These are phyloP conservation scores for Myxozyma neotropica DNA, from an alignment of 805 yeast genomes.

Conservation along the genomic window DNA sequence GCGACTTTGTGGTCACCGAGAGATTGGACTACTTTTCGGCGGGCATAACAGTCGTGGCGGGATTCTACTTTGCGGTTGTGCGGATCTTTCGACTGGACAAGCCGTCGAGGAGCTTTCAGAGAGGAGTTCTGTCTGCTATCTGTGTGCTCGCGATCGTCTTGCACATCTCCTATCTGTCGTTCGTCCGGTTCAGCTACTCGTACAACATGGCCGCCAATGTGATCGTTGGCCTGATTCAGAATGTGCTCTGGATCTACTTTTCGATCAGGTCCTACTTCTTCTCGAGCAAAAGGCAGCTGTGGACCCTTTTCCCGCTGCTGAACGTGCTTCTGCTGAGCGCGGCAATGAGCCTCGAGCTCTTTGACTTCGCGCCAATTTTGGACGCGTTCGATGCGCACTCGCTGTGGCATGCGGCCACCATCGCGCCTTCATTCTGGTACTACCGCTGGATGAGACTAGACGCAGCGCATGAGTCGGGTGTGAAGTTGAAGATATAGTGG, in stretches of 20 bases:
- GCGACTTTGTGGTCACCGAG: slow-evolving; percentile 81
- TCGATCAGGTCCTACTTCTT: slow-evolving; percentile 36
- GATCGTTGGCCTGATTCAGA: slow-evolving; percentile 73
- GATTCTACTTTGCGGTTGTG: slow-evolving; percentile 67
- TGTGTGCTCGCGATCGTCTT: slow-evolving; percentile 57
- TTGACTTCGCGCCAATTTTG: slow-evolving; percentile 78
- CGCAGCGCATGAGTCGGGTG: slow-evolving; percentile 25
- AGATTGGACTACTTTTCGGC: slow-evolving; percentile 90
- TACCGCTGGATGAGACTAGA: slow-evolving; percentile 55
- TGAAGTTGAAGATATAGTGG: slow-evolving; percentile 16
- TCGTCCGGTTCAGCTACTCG: slow-evolving; percentile 81
- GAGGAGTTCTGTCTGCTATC: slow-evolving; percentile 46
- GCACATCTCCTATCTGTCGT: slow-evolving; percentile 67
- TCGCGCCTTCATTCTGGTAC: slow-evolving; percentile 76
- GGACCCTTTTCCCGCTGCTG: slow-evolving; percentile 56
- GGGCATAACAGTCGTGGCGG: slow-evolving; percentile 80
- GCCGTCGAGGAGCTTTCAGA: slow-evolving; percentile 37
- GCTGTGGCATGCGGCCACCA: slow-evolving; percentile 88
- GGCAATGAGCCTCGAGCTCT: slow-evolving; percentile 88
- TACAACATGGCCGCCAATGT: slow-evolving; percentile 94
- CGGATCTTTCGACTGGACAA: slow-evolving; percentile 64
- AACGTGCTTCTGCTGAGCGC: slow-evolving; percentile 56
- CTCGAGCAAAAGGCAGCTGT: slow-evolving; percentile 26
- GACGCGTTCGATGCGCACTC: slow-evolving; percentile 88
- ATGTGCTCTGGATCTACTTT: slow-evolving; percentile 53